Percentiles rank a stretch among this genome's conserved stretches.
Conservation (phyloP, 2,329 filamentous ascomycete species). For the Raffaelea deltoideospora region DNA sequence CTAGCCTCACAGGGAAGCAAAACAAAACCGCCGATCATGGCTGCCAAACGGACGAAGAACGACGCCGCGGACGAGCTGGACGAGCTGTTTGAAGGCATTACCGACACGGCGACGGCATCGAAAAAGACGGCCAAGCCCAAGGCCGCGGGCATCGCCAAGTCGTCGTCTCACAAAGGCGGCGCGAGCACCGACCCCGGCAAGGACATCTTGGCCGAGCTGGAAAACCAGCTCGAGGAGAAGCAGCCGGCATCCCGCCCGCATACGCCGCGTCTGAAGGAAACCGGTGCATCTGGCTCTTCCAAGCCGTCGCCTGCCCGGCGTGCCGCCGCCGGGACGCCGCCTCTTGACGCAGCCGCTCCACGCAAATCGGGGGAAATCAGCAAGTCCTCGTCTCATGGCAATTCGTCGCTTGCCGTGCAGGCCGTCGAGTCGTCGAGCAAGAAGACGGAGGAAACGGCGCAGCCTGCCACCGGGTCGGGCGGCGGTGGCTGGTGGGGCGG, state of each 20-base stretch:
- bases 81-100: constrained; percentile 50
- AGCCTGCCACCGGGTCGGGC: constrained; percentile 12
- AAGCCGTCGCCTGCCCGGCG: constrained; percentile 32
- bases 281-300: constrained; percentile 22
- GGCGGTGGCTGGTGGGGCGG: constrained; percentile 84
- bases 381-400: too few relatives aligned
- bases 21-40: constrained; percentile 35
- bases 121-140: constrained; percentile 31
- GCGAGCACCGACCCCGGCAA: constrained; percentile 38
- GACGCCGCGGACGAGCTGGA: constrained; percentile 46
- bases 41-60: constrained; percentile 38
- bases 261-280: constrained; percentile 58
- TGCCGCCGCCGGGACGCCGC: constrained; percentile 30
- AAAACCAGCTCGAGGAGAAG: constrained; percentile 58
- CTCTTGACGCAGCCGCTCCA: constrained; percentile 42
- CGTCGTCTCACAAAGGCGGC: constrained; percentile 26
- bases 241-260: constrained; percentile 58
- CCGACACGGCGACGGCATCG: constrained; percentile 31
- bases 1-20: too few relatives aligned
- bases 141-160: constrained; percentile 10
- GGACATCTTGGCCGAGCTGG: constrained; percentile 78
- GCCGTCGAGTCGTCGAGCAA: constrained; percentile 30
- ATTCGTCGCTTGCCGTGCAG: too few relatives aligned
- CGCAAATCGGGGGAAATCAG: constrained; percentile 10
- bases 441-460: constrained; percentile 18